Evolutionary conservation across 495 filamentous ascomycete species (phyloP), one percentile per base, ranked within the genome.

Genomic region (Thozetella sp.): DNA sequence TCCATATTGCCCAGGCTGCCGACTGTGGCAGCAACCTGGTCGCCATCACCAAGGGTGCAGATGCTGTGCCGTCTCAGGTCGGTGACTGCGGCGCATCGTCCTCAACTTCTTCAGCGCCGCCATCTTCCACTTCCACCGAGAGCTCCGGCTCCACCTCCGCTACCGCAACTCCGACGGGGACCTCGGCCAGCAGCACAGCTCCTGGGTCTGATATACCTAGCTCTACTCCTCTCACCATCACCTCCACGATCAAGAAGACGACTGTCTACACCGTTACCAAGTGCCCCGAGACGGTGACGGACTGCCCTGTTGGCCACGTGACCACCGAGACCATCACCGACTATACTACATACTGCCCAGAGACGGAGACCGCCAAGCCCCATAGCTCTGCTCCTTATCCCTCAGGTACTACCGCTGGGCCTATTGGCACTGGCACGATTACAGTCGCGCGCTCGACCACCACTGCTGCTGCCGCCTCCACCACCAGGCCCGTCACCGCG

Each of bases 201-300:
- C 3, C 43, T n/a, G n/a, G n/a, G n/a, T n/a, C n/a, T n/a, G n/a
- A n/a, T n/a, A n/a, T n/a, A n/a, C n/a, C n/a, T 45, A 57, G 55
- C 55, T 50, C 55, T 2, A 23, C 57, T n/a, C 27, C 34, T 2
- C 46, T 22, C 19, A 15, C 57, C 37, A 46, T 27, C 55, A 63
- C 62, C 27, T 51, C 55, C 56, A 68, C 63, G n/a, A 72, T 78
- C 76, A 80, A 77, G 71, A 68, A 70, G 65, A 80, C 78, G 60
- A 68, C 77, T 51, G 77, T 79, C 52, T 78, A 80, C 60, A 85
- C 84, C 74, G 75, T 88, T 76, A 86, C 80, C 68, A 85, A 81
- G 20, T 88, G 86, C 76, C 74, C 71, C 65, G 75, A 84, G 43
- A 76, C 72, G 45, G 82, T 87, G 57, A 82, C 81, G 62, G 67